These are phyloP conservation scores for Emmonsiellopsis sp. DNA, from an alignment of 2,329 filamentous ascomycete species.

Conservation along the genomic window DNA sequence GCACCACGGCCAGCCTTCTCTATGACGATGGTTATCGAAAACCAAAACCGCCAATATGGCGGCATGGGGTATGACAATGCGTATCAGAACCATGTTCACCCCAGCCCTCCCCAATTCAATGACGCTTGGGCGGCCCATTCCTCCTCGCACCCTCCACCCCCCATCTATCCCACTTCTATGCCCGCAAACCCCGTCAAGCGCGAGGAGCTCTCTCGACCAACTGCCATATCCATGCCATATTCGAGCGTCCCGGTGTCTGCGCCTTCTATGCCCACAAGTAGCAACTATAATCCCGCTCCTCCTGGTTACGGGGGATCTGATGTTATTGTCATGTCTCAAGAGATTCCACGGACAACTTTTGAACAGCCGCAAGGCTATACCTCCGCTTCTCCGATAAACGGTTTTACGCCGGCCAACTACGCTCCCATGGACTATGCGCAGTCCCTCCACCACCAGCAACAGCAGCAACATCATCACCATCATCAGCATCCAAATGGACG, in stretches of 20 bases:
- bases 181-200: slow-evolving; percentile 53
- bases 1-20: slow-evolving; percentile 24
- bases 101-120: slow-evolving; percentile 62
- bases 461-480: slow-evolving; percentile 46
- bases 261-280: slow-evolving; percentile 59
- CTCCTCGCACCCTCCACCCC: slow-evolving; percentile 54
- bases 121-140: slow-evolving; percentile 71
- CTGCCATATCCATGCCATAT: slow-evolving; percentile 61
- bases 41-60: slow-evolving; percentile 72
- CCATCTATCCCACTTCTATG: slow-evolving; percentile 48
- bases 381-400: slow-evolving; percentile 55
- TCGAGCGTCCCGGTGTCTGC: slow-evolving; percentile 62
- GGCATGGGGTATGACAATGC: slow-evolving; percentile 72
- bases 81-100: slow-evolving; percentile 58
- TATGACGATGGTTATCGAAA: slow-evolving; percentile 95
- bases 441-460: slow-evolving; percentile 41
- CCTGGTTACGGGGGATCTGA: slow-evolving; percentile 53
- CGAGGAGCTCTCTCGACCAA: slow-evolving; percentile 41
- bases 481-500: slow-evolving; percentile 44
- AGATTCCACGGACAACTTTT: slow-evolving; percentile 67
- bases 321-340: slow-evolving; percentile 62
- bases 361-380: slow-evolving; percentile 60
- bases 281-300: slow-evolving; percentile 50
- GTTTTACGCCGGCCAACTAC: slow-evolving; percentile 64
- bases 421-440: slow-evolving; percentile 67